Conservation (phyloP, 1,284 basidiomycete genomes). For the Ceratobasidium sp. region DNA sequence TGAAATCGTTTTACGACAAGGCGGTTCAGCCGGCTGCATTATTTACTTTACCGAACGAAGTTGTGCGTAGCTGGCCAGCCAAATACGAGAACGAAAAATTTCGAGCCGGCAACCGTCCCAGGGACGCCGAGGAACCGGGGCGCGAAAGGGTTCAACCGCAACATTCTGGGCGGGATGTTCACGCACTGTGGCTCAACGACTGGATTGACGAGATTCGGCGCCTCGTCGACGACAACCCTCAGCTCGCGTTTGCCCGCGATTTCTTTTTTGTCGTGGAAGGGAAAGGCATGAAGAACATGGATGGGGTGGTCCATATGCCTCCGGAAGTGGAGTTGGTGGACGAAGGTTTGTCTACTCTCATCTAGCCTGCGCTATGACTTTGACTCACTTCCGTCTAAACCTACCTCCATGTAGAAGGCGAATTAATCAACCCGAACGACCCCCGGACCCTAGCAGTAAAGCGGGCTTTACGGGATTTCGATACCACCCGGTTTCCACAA, state of each 20-base stretch:
- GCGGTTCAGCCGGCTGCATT: neutral
- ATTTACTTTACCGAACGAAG: neutral
- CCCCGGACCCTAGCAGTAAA: neutral
- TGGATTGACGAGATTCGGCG: constrained; percentile 14
- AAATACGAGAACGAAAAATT: neutral
- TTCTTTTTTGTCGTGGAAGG: constrained; percentile 5
- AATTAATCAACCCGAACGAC: neutral
- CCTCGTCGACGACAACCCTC: neutral
- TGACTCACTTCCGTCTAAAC: neutral
- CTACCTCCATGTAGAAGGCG: neutral
- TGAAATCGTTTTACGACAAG: neutral
- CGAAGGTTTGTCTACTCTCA: neutral
- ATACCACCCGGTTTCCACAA: neutral
- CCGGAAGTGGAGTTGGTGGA: neutral
- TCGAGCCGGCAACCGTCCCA: neutral
- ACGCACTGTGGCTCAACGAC: neutral
- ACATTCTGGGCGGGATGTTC: constrained; percentile 5
- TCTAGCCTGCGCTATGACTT: too few species aligned
- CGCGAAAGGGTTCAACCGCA: neutral
- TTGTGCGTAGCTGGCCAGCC: constrained; percentile 1
- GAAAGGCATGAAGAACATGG: constrained; percentile 7
- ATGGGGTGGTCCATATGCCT: neutral
- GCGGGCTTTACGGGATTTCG: neutral
- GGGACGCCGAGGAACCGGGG: neutral
- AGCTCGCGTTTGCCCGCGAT: neutral